Conservation (phyloP, 495 filamentous ascomycete genomes). For the Clohesyomyces aquaticus region DNA sequence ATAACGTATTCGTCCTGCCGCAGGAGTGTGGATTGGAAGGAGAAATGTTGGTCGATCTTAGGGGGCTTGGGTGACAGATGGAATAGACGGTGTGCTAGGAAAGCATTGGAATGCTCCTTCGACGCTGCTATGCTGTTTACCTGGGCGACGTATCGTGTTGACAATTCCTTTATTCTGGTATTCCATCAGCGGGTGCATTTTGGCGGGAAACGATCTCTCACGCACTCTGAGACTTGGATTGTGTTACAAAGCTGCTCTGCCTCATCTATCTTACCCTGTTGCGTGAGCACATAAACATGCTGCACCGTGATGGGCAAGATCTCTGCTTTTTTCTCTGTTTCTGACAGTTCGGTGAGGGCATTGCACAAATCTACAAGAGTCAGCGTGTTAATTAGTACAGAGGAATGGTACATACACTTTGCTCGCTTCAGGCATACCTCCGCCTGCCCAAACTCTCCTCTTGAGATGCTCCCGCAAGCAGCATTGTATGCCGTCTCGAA, state of each 20-base stretch:
- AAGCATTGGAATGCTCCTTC: slow-evolving; percentile 70
- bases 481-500: slow-evolving; percentile 96
- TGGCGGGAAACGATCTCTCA: slow-evolving; percentile 7
- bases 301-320: slow-evolving; percentile 84
- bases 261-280: slow-evolving; percentile 72
- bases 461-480: slow-evolving; percentile 82
- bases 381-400: neutral
- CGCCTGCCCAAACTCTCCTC: slow-evolving; percentile 73
- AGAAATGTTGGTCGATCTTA: slow-evolving; percentile 73
- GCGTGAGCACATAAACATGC: slow-evolving; percentile 76
- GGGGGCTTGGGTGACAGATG: slow-evolving; percentile 60
- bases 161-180: slow-evolving; percentile 74
- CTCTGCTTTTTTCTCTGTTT: slow-evolving; percentile 83
- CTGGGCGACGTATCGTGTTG: slow-evolving; percentile 75
- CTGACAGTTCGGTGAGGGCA: slow-evolving; percentile 75
- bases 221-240: slow-evolving; percentile 67
- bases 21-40: slow-evolving; percentile 71
- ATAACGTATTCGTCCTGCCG: slow-evolving; percentile 69
- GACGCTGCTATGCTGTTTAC: slow-evolving; percentile 73
- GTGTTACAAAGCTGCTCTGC: slow-evolving; percentile 68
- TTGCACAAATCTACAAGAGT: slow-evolving; percentile 70
- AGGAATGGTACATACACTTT: slow-evolving; percentile 55
- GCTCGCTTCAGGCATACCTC: slow-evolving; percentile 81
- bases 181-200: slow-evolving; percentile 40
- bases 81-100: slow-evolving; percentile 69